Base-by-base conservation (phyloP, 2,329 filamentous ascomycete species). In the Fusarium verrucosum region DNA sequence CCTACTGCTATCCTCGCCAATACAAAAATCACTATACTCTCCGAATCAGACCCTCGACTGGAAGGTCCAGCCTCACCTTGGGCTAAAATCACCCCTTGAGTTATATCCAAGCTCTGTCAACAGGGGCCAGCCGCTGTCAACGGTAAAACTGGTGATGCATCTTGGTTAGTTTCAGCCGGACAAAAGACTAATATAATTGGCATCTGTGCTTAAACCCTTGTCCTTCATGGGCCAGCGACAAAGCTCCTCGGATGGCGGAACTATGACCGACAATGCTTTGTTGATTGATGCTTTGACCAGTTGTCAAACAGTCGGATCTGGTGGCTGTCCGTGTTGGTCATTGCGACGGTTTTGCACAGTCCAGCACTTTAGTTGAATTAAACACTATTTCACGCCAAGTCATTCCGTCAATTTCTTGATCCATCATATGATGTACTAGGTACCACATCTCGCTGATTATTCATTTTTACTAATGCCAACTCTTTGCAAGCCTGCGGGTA, bases 51-150 rank as follows among this genome's bases (percentile, higher is more conserved):
- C 13, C 14, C 19, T 26, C 7, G 23, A 16, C 9, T 25, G 13
- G 22, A 10, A 25, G 13, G n/a, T 16, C n/a, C 43, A 43, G 47
- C 22, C 47, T 37, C 52, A 30, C 52, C 37, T 30, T 52, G 30
- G 8, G 4, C 30, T 25, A 30, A 20, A 13, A 37, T 13, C 3
- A 13, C 23, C 23, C 20, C 20, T 54, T 52, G 43, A 37, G 38
- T 10, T 20, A 22, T 9, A 33, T 53, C 49, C 38, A 46, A 38
- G 33, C 36, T 36, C n/a, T 36, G n/a, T 16, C 20, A 20, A 1
- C 42, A 25, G 32, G 49, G 36, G 32, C 25, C 6, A 41, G 35
- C 56, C 56, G 56, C 58, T 61, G 42, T 61, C 42, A 49, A 55
- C 47, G 49, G 58, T 61, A 47, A 30, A 25, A 61, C 23, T 26